A percentile compares a stretch with the other conserved stretches of the same genome.
Evolutionary conservation across 345 rosid species (phyloP).

Genomic region (Balakata baccata): DNA sequence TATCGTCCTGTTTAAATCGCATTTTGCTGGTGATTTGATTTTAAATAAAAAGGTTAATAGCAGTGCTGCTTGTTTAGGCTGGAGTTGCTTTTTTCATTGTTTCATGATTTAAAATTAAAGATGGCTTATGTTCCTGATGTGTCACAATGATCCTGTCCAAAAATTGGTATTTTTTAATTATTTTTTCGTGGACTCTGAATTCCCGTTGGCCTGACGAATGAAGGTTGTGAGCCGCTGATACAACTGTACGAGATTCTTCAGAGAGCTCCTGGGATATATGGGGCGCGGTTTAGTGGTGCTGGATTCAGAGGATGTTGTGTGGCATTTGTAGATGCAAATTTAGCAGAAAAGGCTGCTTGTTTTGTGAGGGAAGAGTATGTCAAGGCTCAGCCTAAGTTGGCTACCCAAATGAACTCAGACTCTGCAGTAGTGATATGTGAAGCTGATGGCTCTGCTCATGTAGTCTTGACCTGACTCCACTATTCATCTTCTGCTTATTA

Average conservation of each 20-base stretch:
- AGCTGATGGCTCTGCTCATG: slow-evolving; percentile 63
- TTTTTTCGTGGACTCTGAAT: neutral
- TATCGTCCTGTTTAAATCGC: neutral
- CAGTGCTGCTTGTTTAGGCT: too few species aligned
- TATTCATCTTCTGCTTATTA: slow-evolving; percentile 1
- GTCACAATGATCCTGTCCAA: too few species aligned
- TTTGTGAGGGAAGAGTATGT: slow-evolving; percentile 58
- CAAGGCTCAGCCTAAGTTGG: slow-evolving; percentile 61
- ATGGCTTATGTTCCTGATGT: too few species aligned
- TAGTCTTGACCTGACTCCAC: slow-evolving; percentile 32
- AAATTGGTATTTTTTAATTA: too few species aligned
- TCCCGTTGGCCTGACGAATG: neutral
- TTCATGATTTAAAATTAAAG: too few species aligned
- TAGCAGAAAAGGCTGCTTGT: slow-evolving; percentile 60
- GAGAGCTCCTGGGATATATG: slow-evolving; percentile 63
- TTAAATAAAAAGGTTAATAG: neutral
- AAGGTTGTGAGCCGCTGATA: slow-evolving; percentile 78
- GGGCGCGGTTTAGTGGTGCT: slow-evolving; percentile 91
- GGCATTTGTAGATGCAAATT: slow-evolving; percentile 58
- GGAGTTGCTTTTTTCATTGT: too few species aligned
- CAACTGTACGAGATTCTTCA: slow-evolving; percentile 67
- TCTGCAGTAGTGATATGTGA: slow-evolving; percentile 62
- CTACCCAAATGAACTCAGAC: slow-evolving; percentile 41
- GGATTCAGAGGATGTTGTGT: slow-evolving; percentile 92
- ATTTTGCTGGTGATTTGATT: neutral